Evolutionary conservation across 2,329 filamentous ascomycete species (phyloP).

Genomic region (Paramyrothecium roridum): DNA sequence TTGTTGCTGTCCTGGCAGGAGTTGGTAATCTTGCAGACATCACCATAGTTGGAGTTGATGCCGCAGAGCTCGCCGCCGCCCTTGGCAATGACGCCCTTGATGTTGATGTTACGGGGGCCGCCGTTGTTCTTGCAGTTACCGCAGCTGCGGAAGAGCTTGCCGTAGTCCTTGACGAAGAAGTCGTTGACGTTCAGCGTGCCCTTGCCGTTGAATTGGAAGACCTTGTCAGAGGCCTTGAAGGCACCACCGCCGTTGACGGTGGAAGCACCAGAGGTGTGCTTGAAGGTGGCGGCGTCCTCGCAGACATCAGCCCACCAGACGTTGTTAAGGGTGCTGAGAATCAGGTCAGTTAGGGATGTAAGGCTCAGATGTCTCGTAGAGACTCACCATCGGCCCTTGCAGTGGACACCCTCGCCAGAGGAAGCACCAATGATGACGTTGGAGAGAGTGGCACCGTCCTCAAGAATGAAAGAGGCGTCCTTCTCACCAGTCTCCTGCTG

Average conservation of each 20-base stretch:
- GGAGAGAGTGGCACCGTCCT: conserved; percentile 1
- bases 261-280: not conserved
- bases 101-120: conserved; percentile 1
- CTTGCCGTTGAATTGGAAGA: conserved; percentile 2
- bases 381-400: conserved; percentile 1
- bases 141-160: conserved; percentile 49
- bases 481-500: conserved; percentile 1
- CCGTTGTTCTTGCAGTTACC: conserved; percentile 44
- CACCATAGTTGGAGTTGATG: conserved; percentile 1
- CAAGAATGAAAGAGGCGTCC: conserved; percentile 2
- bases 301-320: conserved; percentile 2
- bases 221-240: conserved; percentile 2
- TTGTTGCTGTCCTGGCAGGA: not conserved
- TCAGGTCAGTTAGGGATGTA: not conserved
- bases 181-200: conserved; percentile 3
- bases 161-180: conserved; percentile 28
- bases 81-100: conserved; percentile 2
- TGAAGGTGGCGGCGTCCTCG: conserved; percentile 3
- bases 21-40: conserved; percentile 1
- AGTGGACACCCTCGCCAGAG: conserved; percentile 2
- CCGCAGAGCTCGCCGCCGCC: conserved; percentile 1
- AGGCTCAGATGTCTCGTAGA: not conserved
- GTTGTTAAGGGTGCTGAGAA: conserved; percentile 1
- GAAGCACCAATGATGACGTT: conserved; percentile 1
- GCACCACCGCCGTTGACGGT: conserved; percentile 2